Conservation (phyloP, 2,329 filamentous ascomycete genomes). For the Gaeumannomyces sp. region DNA sequence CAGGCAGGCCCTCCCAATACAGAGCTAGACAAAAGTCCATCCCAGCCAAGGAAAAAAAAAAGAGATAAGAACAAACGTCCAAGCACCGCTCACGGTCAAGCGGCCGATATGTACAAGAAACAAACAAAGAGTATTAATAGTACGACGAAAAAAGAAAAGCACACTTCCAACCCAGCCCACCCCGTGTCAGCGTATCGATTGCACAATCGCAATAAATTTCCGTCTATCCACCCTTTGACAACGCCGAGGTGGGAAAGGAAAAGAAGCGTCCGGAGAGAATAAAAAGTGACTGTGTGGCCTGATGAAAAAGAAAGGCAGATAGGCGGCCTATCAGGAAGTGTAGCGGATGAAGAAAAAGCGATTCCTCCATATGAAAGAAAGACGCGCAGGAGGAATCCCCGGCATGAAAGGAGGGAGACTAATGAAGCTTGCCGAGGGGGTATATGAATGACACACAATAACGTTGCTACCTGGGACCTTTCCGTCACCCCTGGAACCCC, state of each 20-base stretch:
- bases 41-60: neutral
- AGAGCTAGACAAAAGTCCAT: neutral
- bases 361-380: too few species aligned
- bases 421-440: neutral
- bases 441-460: neutral
- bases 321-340: neutral
- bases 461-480: neutral
- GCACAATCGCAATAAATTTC: neutral
- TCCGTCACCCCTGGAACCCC: neutral
- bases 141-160: neutral
- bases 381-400: neutral
- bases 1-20: neutral
- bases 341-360: neutral
- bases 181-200: neutral
- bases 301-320: neutral
- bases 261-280: neutral
- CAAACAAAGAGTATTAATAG: neutral
- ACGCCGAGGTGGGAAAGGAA: neutral
- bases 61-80: too few species aligned
- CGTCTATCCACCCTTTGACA: neutral
- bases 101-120: constrained; percentile 2
- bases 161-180: neutral
- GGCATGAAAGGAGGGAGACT: neutral
- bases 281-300: neutral
- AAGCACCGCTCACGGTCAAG: neutral